phyloP scores from a whole-genome alignment of 768 basidiomycete genomes.

The Suillus weaverae region DNA sequence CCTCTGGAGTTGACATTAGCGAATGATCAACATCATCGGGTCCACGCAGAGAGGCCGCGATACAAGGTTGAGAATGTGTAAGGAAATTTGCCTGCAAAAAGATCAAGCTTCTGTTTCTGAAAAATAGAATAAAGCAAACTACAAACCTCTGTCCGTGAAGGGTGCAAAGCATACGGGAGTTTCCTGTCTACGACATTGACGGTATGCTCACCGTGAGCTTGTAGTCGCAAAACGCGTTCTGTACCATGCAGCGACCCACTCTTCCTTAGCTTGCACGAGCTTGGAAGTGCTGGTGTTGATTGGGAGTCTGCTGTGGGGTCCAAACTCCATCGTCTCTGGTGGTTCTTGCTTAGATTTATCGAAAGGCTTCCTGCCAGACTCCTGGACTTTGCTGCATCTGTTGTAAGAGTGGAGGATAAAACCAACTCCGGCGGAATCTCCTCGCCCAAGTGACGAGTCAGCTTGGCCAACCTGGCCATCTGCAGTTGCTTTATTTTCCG shows the following conservation, averaged over 20 bases:
- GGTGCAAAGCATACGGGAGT: background rate
- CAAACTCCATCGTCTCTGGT: conserved; percentile 19
- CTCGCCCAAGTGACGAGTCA: conserved; percentile 39
- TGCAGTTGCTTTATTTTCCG: conserved; percentile 24
- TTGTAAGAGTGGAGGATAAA: conserved; percentile 12
- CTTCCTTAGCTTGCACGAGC: conserved; percentile 21
- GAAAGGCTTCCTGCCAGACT: background rate
- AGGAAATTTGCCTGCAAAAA: background rate
- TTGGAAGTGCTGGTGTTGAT: background rate
- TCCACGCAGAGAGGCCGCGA: background rate
- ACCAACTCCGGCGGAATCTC: conserved; percentile 39
- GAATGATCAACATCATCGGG: background rate
- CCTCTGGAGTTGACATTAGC: background rate
- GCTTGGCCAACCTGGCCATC: conserved; percentile 36
- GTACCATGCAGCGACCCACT: conserved; percentile 30
- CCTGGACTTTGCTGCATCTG: background rate
- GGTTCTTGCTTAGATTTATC: conserved; percentile 6
- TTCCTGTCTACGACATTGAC: background rate
- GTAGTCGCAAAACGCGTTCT: background rate
- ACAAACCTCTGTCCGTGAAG: background rate
- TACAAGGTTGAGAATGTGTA: background rate
- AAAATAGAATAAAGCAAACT: background rate
- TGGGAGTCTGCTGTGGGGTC: conserved; percentile 12
- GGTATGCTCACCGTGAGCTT: background rate
- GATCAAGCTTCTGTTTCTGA: conserved; percentile 3